Evolutionary conservation across 2,329 filamentous ascomycete genomes (phyloP).

Genomic region (Phialemonium atrogriseum): DNA sequence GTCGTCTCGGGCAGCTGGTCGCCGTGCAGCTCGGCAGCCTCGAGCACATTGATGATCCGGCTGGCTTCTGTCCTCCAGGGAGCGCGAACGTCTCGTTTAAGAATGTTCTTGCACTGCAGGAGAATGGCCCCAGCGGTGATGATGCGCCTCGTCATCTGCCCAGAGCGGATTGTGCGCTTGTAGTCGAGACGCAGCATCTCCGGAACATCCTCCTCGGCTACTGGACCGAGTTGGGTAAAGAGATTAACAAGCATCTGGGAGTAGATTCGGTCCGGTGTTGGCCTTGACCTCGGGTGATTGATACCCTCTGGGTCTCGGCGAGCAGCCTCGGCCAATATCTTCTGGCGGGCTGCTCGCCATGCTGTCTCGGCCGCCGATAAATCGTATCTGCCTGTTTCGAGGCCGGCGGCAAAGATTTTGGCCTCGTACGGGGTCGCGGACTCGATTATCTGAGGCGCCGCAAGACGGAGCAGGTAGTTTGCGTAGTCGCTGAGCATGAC

Average conservation of each 20-base stretch:
- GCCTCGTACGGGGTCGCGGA: conserved; percentile 67
- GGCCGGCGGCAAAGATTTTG: conserved; percentile 59
- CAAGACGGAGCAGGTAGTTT: conserved; percentile 68
- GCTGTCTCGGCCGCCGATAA: conserved; percentile 54
- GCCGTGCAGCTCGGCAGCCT: conserved; percentile 34
- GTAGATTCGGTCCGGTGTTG: conserved; percentile 63
- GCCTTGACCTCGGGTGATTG: conserved; percentile 52
- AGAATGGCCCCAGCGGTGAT: conserved; percentile 67
- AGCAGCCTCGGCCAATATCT: conserved; percentile 56
- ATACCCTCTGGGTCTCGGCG: conserved; percentile 62
- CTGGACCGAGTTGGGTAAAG: conserved; percentile 57
- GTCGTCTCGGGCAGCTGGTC: conserved; percentile 40
- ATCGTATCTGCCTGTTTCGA: conserved; percentile 46
- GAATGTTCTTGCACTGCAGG: conserved; percentile 72
- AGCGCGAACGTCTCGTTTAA: conserved; percentile 70
- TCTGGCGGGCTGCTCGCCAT: conserved; percentile 57
- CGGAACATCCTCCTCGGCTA: conserved; percentile 47
- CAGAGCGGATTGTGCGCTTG: conserved; percentile 51
- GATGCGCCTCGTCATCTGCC: conserved; percentile 52
- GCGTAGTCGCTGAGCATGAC: conserved; percentile 73
- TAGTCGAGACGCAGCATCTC: conserved; percentile 67
- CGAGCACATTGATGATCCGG: conserved; percentile 62
- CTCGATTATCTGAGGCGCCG: conserved; percentile 62
- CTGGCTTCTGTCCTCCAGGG: conserved; percentile 69
- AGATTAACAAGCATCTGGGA: conserved; percentile 67